A percentile compares a stretch with the other conserved stretches of the same genome.
Conservation (phyloP, 495 filamentous ascomycete species). For the Talaromyces nanjingensis region DNA sequence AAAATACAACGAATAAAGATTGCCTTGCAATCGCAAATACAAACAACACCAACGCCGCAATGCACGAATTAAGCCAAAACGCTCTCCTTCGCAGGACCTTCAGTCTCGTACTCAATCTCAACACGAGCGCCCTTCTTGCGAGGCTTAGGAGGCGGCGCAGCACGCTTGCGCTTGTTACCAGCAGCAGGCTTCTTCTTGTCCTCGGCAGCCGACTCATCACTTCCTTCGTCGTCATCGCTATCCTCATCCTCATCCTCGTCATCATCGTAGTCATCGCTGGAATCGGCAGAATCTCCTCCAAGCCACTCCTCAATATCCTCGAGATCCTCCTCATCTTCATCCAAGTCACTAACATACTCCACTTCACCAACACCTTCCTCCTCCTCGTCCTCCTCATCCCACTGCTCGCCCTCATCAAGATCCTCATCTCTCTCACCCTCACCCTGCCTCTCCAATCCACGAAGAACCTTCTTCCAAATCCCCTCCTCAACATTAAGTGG, state of each 20-base stretch:
- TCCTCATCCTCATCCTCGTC: conserved; percentile 43
- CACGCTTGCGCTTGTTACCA: conserved; percentile 65
- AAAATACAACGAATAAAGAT: neutral
- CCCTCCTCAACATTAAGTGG: conserved; percentile 88
- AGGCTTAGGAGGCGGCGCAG: conserved; percentile 48
- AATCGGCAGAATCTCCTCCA: conserved; percentile 52
- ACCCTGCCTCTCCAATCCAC: conserved; percentile 77
- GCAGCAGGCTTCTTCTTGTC: conserved; percentile 39
- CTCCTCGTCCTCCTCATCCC: conserved; percentile 59
- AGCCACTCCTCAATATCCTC: conserved; percentile 74
- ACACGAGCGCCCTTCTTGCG: conserved; percentile 61
- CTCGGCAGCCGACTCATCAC: conserved; percentile 34
- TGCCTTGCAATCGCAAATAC: neutral
- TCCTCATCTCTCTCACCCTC: conserved; percentile 83
- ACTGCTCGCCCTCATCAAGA: conserved; percentile 78
- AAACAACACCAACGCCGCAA: conserved; percentile 25
- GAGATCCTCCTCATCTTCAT: conserved; percentile 55
- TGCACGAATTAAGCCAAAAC: conserved; percentile 29
- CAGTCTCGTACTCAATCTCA: conserved; percentile 69
- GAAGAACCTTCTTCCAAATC: conserved; percentile 97
- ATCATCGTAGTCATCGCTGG: conserved; percentile 42
- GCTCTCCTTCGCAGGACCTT: conserved; percentile 43
- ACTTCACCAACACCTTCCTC: conserved; percentile 71
- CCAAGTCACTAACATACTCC: conserved; percentile 76
- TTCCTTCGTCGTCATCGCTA: conserved; percentile 41